Conservation (phyloP, 495 filamentous ascomycete species). For the Talaromyces proteolyticus region DNA sequence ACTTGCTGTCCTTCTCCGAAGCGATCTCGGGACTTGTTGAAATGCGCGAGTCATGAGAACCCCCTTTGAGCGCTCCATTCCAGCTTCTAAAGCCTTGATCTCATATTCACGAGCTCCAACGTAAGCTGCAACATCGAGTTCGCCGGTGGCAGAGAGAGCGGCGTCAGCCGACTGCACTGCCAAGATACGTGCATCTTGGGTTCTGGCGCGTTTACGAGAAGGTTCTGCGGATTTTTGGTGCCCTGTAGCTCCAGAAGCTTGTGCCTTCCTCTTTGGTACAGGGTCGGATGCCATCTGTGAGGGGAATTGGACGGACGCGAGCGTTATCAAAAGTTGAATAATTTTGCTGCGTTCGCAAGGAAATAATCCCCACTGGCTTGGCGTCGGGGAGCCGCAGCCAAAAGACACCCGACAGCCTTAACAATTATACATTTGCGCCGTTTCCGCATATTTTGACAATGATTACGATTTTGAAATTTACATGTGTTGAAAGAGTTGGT, state of each 20-base stretch:
- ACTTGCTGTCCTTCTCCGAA: constrained; percentile 84
- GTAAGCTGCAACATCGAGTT: constrained; percentile 76
- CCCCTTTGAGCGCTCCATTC: constrained; percentile 67
- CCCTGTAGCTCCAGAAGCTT: constrained; percentile 1
- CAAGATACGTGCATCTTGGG: constrained; percentile 63
- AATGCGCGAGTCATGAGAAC: constrained; percentile 70
- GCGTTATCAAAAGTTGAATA: too few species aligned
- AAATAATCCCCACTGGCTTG: neutral
- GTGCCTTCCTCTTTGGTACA: constrained; percentile 28
- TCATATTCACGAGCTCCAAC: constrained; percentile 79
- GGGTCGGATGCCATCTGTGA: constrained; percentile 25
- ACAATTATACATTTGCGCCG: too few species aligned
- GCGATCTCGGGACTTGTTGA: constrained; percentile 76
- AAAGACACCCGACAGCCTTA: too few species aligned
- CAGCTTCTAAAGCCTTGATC: constrained; percentile 74
- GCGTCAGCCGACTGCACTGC: constrained; percentile 65
- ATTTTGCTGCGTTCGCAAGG: too few species aligned
- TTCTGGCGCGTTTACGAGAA: constrained; percentile 58
- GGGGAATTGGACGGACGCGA: too few species aligned
- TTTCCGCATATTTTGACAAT: neutral
- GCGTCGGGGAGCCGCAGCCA: neutral
- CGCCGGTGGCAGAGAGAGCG: constrained; percentile 66
- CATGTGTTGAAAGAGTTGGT: constrained; percentile 7
- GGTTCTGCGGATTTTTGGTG: constrained; percentile 17
- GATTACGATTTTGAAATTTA: neutral